phyloP scores from a whole-genome alignment of 1,284 basidiomycete species.

The Wallemia mellicola region DNA sequence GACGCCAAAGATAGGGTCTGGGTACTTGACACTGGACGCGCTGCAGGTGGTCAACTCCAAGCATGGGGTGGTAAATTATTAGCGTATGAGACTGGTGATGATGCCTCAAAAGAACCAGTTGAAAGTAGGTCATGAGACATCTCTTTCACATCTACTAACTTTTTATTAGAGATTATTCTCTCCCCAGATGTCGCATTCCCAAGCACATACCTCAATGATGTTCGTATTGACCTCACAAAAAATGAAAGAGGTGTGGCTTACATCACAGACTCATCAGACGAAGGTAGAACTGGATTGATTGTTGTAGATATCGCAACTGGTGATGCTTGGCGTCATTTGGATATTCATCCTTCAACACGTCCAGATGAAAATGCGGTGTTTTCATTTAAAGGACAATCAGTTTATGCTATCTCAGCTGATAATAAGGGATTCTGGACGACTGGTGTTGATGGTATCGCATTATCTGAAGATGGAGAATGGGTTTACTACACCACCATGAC shows the following conservation, averaged over 20 bases:
- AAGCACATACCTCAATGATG: constrained; percentile 5
- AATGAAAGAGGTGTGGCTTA: constrained; percentile 6
- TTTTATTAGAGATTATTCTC: constrained; percentile 3
- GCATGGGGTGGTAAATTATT: background rate
- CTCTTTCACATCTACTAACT: background rate
- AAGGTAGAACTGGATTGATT: constrained; percentile 5
- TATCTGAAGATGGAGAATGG: constrained; percentile 4
- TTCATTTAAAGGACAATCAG: constrained; percentile 3
- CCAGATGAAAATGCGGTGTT: constrained; percentile 2
- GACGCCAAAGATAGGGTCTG: constrained; percentile 2
- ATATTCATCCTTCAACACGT: constrained; percentile 2
- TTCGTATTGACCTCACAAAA: constrained; percentile 5
- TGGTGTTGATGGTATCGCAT: constrained; percentile 2
- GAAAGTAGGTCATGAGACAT: background rate
- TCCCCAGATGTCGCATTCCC: constrained; percentile 4
- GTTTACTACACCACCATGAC: constrained; percentile 5
- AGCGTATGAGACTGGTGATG: background rate
- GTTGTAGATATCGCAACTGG: constrained; percentile 5
- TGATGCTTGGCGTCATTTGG: constrained; percentile 4
- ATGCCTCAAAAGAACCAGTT: background rate
- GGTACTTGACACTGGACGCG: constrained; percentile 5
- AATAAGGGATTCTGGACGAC: constrained; percentile 2
- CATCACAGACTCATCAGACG: constrained; percentile 5
- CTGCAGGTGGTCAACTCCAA: background rate
- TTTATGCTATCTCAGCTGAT: constrained; percentile 1